Evolutionary conservation across 805 yeast species (phyloP).

Genomic region (Lachancea kluyveri): DNA sequence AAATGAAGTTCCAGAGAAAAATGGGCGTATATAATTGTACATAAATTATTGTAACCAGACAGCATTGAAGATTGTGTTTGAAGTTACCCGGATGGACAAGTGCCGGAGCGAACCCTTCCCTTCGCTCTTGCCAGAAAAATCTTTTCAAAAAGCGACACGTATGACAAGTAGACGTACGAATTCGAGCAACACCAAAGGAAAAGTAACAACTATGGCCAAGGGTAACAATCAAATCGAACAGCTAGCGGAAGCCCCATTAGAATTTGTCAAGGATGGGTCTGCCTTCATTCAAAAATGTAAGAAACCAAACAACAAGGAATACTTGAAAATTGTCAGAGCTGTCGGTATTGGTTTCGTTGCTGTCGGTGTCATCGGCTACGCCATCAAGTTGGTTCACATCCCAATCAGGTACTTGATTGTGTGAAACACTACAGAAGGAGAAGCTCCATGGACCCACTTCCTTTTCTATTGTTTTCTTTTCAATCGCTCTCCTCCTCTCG

Average conservation of each 20-base stretch:
- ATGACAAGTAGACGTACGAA: neutral
- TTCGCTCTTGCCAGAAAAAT: neutral
- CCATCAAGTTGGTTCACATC: constrained; percentile 87
- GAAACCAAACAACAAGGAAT: constrained; percentile 87
- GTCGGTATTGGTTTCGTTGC: constrained; percentile 95
- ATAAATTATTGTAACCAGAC: neutral
- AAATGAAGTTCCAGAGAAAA: too few relatives aligned
- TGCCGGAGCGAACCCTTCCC: too few relatives aligned
- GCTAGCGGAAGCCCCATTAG: constrained; percentile 79
- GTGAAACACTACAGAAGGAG: constrained; percentile 33
- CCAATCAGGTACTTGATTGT: constrained; percentile 96
- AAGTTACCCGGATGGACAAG: constrained; percentile 1
- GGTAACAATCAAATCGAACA: constrained; percentile 43
- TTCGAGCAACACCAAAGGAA: neutral
- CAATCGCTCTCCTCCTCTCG: too few relatives aligned
- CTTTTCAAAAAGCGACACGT: neutral
- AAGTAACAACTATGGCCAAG: constrained; percentile 17
- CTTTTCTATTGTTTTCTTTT: neutral
- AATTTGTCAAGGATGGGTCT: constrained; percentile 85
- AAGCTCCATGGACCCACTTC: constrained; percentile 2
- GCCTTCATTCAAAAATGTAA: constrained; percentile 87
- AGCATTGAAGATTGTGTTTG: neutral
- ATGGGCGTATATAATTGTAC: neutral
- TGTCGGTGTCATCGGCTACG: constrained; percentile 97
- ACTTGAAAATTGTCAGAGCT: constrained; percentile 81